Conservation (phyloP, 2,329 filamentous ascomycete species). For the Penicillium frequentans region DNA sequence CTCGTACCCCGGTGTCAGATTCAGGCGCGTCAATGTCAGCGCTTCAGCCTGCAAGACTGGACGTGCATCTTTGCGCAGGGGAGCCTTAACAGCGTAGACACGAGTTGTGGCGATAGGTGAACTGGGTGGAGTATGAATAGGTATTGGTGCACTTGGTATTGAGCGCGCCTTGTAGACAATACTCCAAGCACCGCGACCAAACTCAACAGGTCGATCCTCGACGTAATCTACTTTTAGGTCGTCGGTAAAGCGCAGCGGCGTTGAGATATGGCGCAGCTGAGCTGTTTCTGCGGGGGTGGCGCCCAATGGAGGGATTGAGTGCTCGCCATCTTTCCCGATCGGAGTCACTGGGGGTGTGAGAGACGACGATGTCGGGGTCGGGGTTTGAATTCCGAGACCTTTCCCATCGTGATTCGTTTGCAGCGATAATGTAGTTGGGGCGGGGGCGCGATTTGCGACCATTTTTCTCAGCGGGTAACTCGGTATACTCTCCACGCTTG, state of each 20-base stretch:
- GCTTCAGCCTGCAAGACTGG: slow-evolving; percentile 46
- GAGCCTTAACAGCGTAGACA: slow-evolving; percentile 48
- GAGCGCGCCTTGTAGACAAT: slow-evolving; percentile 46
- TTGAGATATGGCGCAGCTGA: slow-evolving; percentile 4
- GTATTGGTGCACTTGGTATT: slow-evolving; percentile 6
- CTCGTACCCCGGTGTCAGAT: slow-evolving; percentile 31
- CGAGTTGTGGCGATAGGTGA: slow-evolving; percentile 34
- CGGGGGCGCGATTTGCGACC: slow-evolving; percentile 1
- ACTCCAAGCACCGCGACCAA: slow-evolving; percentile 50
- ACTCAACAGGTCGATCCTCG: slow-evolving; percentile 35
- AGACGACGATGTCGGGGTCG: slow-evolving; percentile 3
- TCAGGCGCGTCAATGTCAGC: slow-evolving; percentile 41
- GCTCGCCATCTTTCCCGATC: slow-evolving; percentile 21
- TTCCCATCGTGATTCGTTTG: slow-evolving; percentile 21
- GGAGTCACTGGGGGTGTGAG: slow-evolving; percentile 40
- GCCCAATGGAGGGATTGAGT: slow-evolving; percentile 3
- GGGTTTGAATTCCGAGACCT: slow-evolving; percentile 7
- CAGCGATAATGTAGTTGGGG: slow-evolving; percentile 28
- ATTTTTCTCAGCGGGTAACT: not conserved
- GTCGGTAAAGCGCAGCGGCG: slow-evolving; percentile 31
- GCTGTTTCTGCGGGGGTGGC: not conserved
- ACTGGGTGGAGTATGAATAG: slow-evolving; percentile 32
- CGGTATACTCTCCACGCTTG: not conserved
- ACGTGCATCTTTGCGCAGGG: slow-evolving; percentile 41
- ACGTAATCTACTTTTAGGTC: slow-evolving; percentile 35